A percentile compares a stretch with the other conserved stretches of the same genome.
Conservation (phyloP, 495 filamentous ascomycete species). For the Penicillium antarcticum region DNA sequence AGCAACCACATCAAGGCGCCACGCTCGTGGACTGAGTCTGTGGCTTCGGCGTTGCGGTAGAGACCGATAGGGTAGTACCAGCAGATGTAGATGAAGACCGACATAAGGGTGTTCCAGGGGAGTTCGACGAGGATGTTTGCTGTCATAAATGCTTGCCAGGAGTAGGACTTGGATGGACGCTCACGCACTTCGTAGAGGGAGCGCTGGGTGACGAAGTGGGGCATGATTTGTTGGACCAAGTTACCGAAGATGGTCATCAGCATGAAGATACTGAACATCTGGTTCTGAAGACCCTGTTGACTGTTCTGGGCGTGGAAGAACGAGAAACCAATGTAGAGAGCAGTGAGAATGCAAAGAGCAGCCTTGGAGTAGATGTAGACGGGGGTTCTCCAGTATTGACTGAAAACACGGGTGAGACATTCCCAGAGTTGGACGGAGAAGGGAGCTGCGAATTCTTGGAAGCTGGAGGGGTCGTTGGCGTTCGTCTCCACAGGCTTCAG, state of each 20-base stretch:
- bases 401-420: slow-evolving; percentile 51
- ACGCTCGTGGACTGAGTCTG: slow-evolving; percentile 44
- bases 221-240: slow-evolving; percentile 75
- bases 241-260: slow-evolving; percentile 79
- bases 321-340: slow-evolving; percentile 87
- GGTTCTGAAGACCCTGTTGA: slow-evolving; percentile 82
- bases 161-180: slow-evolving; percentile 67
- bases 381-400: slow-evolving; percentile 60
- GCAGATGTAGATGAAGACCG: slow-evolving; percentile 57
- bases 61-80: slow-evolving; percentile 75
- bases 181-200: slow-evolving; percentile 73
- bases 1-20: slow-evolving; percentile 60
- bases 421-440: slow-evolving; percentile 50
- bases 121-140: slow-evolving; percentile 71
- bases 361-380: slow-evolving; percentile 59
- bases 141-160: slow-evolving; percentile 69
- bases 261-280: slow-evolving; percentile 90
- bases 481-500: slow-evolving; percentile 35
- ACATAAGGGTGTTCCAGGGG: slow-evolving; percentile 67
- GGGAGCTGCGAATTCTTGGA: slow-evolving; percentile 53
- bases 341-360: slow-evolving; percentile 46
- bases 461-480: slow-evolving; percentile 27
- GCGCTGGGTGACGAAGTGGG: slow-evolving; percentile 65
- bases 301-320: slow-evolving; percentile 76
- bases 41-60: slow-evolving; percentile 45